Evolutionary conservation across 208 protist species (phyloP).

Genomic region (Leishmania guyanensis): DNA sequence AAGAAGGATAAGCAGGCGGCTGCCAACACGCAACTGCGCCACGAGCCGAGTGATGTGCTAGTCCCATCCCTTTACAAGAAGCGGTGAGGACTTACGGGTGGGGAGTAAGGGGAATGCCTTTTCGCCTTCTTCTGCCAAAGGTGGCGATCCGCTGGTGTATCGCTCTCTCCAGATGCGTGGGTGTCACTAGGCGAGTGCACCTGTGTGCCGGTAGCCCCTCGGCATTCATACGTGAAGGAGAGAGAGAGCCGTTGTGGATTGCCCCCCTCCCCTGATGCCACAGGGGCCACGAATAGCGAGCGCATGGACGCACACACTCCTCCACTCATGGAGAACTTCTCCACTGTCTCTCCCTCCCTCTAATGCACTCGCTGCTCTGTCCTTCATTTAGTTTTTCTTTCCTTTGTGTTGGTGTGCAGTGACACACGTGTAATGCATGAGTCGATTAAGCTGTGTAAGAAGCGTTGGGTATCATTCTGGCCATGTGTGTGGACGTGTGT

Average conservation of each 20-base stretch:
- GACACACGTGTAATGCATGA: neutral
- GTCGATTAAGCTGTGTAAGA: neutral
- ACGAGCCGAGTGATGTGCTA: slow-evolving; percentile 73
- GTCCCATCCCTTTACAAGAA: slow-evolving; percentile 96
- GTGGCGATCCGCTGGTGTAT: neutral
- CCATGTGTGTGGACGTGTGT: neutral
- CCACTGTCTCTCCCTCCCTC: neutral
- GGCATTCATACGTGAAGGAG: neutral
- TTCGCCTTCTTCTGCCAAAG: neutral
- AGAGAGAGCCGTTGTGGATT: neutral
- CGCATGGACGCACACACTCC: neutral
- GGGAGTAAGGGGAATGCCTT: neutral
- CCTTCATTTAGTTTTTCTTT: neutral
- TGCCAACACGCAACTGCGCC: slow-evolving; percentile 47
- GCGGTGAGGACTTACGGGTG: slow-evolving; percentile 47
- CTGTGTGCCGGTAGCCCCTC: neutral
- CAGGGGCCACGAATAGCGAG: neutral
- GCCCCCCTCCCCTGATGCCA: neutral
- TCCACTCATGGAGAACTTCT: neutral
- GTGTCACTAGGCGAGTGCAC: neutral
- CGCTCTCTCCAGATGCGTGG: neutral
- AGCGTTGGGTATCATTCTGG: neutral
- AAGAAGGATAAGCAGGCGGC: slow-evolving; percentile 63
- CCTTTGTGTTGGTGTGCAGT: neutral
- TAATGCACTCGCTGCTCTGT: neutral